Conservation (phyloP, 768 basidiomycete species). For the Dentipellis fragilis region DNA sequence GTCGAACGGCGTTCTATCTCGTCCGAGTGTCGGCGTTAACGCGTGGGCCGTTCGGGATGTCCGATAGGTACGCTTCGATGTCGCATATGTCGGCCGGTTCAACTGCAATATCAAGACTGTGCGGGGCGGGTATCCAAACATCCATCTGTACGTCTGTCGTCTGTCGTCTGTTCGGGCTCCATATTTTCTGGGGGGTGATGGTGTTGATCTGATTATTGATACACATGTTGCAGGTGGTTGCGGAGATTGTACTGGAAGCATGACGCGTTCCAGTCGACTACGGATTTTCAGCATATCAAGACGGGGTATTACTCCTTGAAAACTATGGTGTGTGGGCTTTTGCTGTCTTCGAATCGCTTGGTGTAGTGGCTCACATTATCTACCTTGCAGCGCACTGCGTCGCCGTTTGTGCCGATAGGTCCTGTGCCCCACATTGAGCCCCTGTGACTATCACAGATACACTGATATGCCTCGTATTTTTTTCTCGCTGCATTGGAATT, state of each 20-base stretch:
- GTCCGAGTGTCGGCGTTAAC: no score
- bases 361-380: no score
- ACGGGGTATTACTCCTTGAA: conserved; percentile 64
- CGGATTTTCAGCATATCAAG: conserved; percentile 86
- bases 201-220: neutral
- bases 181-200: no score
- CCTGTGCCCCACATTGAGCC: conserved; percentile 63
- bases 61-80: conserved; percentile 73
- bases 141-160: conserved; percentile 41
- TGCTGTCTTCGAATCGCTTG: no score
- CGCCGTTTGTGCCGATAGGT: conserved; percentile 56
- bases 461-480: no score
- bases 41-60: no score
- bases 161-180: neutral
- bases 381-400: no score
- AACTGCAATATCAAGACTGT: conserved; percentile 86
- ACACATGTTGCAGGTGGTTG: conserved; percentile 47
- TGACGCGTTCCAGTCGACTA: conserved; percentile 77
- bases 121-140: conserved; percentile 80
- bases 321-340: conserved; percentile 20
- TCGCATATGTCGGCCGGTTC: conserved; percentile 86
- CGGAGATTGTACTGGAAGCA: conserved; percentile 88
- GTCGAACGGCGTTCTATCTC: conserved; percentile 15
- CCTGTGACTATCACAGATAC: conserved; percentile 16
- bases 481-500: no score